A percentile compares a stretch with the other conserved stretches of the same genome.
phyloP scores from a whole-genome alignment of 495 filamentous ascomycete genomes.

The Apiosordaria backusii region DNA sequence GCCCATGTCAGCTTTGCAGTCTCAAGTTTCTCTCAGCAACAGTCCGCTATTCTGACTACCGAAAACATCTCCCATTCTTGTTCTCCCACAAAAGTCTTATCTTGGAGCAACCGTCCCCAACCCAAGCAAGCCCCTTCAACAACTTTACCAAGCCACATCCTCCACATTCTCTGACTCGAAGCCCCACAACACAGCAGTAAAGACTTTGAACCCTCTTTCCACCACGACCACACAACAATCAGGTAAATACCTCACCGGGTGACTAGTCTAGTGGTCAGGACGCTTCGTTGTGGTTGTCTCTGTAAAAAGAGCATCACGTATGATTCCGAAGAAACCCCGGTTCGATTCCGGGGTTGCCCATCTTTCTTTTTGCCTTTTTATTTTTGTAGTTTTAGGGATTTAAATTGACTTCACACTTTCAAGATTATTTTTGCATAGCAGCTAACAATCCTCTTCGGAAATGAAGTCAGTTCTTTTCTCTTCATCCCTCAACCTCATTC shows the following conservation, averaged over 20 bases:
- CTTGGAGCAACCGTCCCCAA: background rate
- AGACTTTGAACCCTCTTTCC: background rate
- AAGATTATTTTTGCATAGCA: too few species aligned
- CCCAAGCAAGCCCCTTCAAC: background rate
- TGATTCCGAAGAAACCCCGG: slow-evolving; percentile 25
- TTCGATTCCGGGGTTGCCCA: slow-evolving; percentile 27
- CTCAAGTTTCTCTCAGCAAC: too few species aligned
- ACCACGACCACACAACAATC: background rate
- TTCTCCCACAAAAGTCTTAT: background rate
- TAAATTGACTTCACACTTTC: too few species aligned
- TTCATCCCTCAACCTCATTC: too few species aligned
- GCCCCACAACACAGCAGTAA: background rate
- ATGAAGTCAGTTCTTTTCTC: too few species aligned
- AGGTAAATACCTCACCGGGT: slow-evolving; percentile 1
- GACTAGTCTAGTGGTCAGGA: slow-evolving; percentile 11
- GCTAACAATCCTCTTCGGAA: too few species aligned
- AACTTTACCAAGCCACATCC: background rate
- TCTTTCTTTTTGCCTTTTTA: background rate
- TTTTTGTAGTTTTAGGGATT: background rate
- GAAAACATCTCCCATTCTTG: too few species aligned
- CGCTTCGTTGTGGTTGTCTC: slow-evolving; percentile 5
- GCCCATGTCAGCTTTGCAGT: too few species aligned
- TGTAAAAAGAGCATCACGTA: background rate
- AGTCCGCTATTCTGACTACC: too few species aligned
- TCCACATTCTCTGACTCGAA: background rate